Conservation (phyloP, 2,329 filamentous ascomycete genomes). For the Aspergillus sp. region DNA sequence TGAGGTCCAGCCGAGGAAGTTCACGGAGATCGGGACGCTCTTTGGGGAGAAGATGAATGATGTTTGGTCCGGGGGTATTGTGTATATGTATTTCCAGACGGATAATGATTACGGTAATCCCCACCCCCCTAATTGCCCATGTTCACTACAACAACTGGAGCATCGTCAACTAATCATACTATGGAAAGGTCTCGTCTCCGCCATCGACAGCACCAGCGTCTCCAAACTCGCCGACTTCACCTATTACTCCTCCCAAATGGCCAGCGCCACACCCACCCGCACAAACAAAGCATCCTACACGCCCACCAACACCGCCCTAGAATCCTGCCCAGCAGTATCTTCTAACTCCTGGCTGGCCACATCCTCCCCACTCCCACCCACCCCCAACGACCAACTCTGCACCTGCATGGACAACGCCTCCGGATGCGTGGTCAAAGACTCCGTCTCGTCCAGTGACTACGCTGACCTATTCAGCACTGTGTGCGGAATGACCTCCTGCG, state of each 20-base stretch:
- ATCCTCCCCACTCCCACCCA: conserved; percentile 68
- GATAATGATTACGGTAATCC: conserved; percentile 69
- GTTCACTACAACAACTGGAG: too few species aligned
- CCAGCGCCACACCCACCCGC: conserved; percentile 64
- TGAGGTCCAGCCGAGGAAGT: conserved; percentile 67
- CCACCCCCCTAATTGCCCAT: conserved; percentile 51
- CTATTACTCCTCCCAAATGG: conserved; percentile 68
- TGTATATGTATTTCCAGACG: conserved; percentile 73
- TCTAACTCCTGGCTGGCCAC: conserved; percentile 66
- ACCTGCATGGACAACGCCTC: conserved; percentile 77
- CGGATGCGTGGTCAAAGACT: conserved; percentile 64
- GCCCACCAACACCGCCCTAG: conserved; percentile 68
- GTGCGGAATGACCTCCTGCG: conserved; percentile 45
- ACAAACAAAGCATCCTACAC: conserved; percentile 68
- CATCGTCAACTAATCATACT: conserved; percentile 1
- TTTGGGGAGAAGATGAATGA: conserved; percentile 77
- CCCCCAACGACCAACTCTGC: conserved; percentile 75
- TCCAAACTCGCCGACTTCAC: conserved; percentile 73
- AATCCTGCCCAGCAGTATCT: conserved; percentile 66
- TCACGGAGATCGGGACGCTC: conserved; percentile 79
- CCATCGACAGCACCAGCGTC: conserved; percentile 66
- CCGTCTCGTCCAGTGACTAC: conserved; percentile 25
- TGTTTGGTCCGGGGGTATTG: conserved; percentile 91
- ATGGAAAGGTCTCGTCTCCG: conserved; percentile 40
- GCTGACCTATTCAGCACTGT: conserved; percentile 62